phyloP scores from a whole-genome alignment of 169 alveolate genomes.

The Theileria parva region DNA sequence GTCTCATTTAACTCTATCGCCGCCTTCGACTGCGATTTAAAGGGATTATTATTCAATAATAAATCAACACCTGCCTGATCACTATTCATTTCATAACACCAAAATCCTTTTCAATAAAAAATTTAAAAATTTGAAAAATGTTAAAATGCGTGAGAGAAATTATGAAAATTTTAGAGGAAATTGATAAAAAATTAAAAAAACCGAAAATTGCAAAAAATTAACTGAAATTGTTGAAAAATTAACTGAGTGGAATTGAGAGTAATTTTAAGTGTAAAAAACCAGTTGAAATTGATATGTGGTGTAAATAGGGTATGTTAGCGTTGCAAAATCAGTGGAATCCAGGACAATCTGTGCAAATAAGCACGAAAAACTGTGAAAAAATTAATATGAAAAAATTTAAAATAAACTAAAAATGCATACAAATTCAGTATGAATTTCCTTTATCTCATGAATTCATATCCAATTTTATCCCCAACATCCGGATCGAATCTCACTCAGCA shows the following conservation, averaged over 20 bases:
- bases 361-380: not conserved
- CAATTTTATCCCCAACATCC: not conserved
- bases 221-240: not conserved
- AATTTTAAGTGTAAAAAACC: not conserved
- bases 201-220: too few species aligned
- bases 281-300: not conserved
- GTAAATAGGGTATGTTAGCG: not conserved
- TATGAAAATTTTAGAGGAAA: not conserved
- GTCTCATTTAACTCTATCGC: not conserved
- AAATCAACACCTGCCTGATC: constrained; percentile 3
- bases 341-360: not conserved
- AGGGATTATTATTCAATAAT: constrained; percentile 6
- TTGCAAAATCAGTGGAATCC: not conserved
- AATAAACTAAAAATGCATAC: not conserved
- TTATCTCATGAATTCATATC: not conserved
- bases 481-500: not conserved
- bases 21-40: constrained; percentile 6
- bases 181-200: not conserved
- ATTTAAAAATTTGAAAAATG: not conserved
- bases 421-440: not conserved
- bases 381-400: too few species aligned
- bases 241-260: not conserved
- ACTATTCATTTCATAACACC: not conserved
- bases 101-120: not conserved
- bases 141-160: too few species aligned